A percentile compares a stretch with the other conserved stretches of the same genome.
Evolutionary conservation across 2,329 filamentous ascomycete species (phyloP).

Genomic region (Trichothecium sympodiale): DNA sequence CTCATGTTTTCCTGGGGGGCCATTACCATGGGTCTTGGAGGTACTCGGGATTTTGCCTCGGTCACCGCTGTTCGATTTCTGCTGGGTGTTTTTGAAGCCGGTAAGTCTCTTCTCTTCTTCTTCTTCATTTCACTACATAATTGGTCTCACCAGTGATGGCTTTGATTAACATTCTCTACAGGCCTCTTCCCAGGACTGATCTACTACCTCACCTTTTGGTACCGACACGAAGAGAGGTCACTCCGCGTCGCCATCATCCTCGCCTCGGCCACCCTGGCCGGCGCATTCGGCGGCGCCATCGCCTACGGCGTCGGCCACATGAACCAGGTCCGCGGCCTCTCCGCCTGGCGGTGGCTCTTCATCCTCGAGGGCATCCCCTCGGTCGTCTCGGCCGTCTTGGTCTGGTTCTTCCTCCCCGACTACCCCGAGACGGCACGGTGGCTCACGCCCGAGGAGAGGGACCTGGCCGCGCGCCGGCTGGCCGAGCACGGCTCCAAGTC

Average conservation of each 20-base stretch:
- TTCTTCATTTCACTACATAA: constrained; percentile 20
- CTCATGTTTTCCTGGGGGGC: constrained; percentile 58
- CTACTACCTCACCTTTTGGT: constrained; percentile 62
- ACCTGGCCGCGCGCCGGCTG: constrained; percentile 30
- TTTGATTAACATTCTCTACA: constrained; percentile 1
- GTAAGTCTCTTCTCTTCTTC: constrained; percentile 50
- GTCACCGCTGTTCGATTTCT: constrained; percentile 58
- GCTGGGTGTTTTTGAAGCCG: constrained; percentile 59
- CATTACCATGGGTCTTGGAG: constrained; percentile 55
- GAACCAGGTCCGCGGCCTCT: constrained; percentile 46
- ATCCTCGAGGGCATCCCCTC: constrained; percentile 53
- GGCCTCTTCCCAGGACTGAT: constrained; percentile 29
- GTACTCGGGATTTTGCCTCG: constrained; percentile 48
- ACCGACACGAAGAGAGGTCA: constrained; percentile 56
- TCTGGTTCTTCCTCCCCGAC: constrained; percentile 58
- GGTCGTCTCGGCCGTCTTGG: constrained; percentile 44
- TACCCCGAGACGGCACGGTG: constrained; percentile 53
- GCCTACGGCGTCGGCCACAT: constrained; percentile 61
- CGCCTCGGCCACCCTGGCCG: constrained; percentile 53
- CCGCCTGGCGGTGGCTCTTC: constrained; percentile 56
- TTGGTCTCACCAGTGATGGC: no score
- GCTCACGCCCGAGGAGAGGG: constrained; percentile 45
- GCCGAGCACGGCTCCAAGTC: constrained; percentile 32
- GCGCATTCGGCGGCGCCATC: constrained; percentile 59
- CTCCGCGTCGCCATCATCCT: constrained; percentile 56